Percentiles rank a stretch among this genome's conserved stretches.
These are phyloP conservation scores for Murraya paniculata DNA, from an alignment of 345 rosid genomes.

Conservation along the genomic window DNA sequence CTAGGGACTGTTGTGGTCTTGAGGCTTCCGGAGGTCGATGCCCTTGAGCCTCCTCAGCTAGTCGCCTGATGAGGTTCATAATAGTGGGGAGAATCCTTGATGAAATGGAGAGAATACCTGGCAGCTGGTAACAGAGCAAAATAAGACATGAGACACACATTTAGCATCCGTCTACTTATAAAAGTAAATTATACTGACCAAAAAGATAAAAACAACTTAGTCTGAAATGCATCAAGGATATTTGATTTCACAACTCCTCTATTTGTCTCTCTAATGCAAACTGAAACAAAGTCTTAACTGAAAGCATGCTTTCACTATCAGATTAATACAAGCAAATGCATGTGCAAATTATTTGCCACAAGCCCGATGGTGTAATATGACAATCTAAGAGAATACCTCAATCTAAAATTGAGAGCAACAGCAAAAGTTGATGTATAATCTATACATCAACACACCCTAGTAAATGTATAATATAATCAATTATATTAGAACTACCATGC, in stretches of 20 bases:
- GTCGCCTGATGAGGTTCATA: slow-evolving; percentile 62
- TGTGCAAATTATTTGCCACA: background rate
- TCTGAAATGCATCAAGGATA: background rate
- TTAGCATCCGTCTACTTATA: background rate
- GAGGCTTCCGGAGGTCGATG: slow-evolving; percentile 38
- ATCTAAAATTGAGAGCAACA: background rate
- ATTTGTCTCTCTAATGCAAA: background rate
- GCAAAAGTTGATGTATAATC: background rate
- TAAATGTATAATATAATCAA: background rate
- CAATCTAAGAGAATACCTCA: background rate
- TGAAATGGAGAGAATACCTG: slow-evolving; percentile 57
- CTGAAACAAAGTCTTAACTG: background rate
- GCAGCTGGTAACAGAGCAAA: slow-evolving; percentile 38
- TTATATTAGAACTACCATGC: background rate
- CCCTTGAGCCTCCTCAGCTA: slow-evolving; percentile 77
- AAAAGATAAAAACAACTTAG: too few species aligned
- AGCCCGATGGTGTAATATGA: background rate
- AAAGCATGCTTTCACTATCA: background rate
- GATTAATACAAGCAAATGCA: background rate
- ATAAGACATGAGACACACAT: slow-evolving; percentile 4
- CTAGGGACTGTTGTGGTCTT: slow-evolving; percentile 16
- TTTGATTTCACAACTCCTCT: background rate
- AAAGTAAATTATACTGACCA: background rate
- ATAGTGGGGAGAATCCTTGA: slow-evolving; percentile 66
- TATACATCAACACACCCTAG: background rate